A percentile compares a stretch with the other conserved stretches of the same genome.
Evolutionary conservation across 1,284 basidiomycete genomes (phyloP).

Genomic region (Cutaneotrichosporon spelunceum): DNA sequence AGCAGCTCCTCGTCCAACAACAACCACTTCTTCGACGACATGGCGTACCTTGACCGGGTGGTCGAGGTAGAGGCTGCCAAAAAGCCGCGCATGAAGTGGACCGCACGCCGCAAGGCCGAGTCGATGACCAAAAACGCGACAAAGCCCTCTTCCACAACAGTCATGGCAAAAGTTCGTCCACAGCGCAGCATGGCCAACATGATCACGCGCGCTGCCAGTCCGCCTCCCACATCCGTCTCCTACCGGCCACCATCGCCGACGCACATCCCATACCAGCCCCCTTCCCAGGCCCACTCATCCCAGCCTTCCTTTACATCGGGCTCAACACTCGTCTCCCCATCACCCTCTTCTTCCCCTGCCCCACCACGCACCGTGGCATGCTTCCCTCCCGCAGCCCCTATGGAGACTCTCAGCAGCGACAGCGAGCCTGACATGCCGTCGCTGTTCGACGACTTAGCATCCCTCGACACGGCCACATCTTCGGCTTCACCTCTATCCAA

Average conservation of each 20-base stretch:
- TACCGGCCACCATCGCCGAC: not conserved
- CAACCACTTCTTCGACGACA: slow-evolving; percentile 1
- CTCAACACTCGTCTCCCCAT: not conserved
- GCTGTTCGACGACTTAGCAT: not conserved
- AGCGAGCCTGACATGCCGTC: slow-evolving; percentile 6
- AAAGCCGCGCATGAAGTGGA: not conserved
- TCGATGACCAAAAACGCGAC: not conserved
- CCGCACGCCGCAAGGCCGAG: not conserved
- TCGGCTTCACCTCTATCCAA: not conserved
- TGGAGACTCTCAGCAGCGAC: not conserved
- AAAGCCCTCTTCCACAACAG: not conserved
- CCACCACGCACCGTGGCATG: not conserved
- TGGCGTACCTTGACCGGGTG: slow-evolving; percentile 7
- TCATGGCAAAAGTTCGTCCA: not conserved
- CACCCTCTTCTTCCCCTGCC: not conserved
- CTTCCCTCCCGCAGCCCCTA: not conserved
- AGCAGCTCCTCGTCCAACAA: not conserved
- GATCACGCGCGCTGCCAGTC: not conserved
- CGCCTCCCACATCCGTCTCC: not conserved
- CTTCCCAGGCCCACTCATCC: not conserved
- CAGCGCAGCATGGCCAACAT: not conserved
- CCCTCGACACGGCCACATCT: not conserved
- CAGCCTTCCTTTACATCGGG: not conserved
- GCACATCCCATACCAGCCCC: not conserved
- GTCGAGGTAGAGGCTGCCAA: not conserved